Evolutionary conservation across 768 basidiomycete genomes (phyloP), one percentile per base, ranked within the genome.

Genomic region (Tulasnella sp.): DNA sequence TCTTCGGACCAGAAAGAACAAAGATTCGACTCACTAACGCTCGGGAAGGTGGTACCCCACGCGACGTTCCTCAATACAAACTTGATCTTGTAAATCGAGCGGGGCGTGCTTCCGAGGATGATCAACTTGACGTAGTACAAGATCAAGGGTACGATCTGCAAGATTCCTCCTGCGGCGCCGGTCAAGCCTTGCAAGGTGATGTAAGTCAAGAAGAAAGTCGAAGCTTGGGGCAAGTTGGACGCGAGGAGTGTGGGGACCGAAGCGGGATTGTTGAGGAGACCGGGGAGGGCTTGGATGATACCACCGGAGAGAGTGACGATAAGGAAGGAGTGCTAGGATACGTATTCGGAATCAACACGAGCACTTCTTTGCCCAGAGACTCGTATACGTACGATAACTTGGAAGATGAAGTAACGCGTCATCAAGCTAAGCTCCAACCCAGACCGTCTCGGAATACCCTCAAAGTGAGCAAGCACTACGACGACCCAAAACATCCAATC

Each of bases 141-240:
- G 6, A 87, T 78, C 64, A 98, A 81, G 0, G 87, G 81, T 11
- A 92, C 89, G 59, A 90, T 85, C 76, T 89, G 89, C 40, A 97
- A 81, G 80, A 98, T 90, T 5, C 91, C 90, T 47, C 89, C 87
- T 0, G 90, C 92, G 0, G 89, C 86, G 12, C 88, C 92, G 3
- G 93, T 80, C 37, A 97, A 83, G 74, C 91, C 92, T 80, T 94
- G 91, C 36, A 94, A 82, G 67, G 92, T 81, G 73, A 94, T 84
- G 77, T 91, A 94, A 84, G 92, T 94, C 69, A 95, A 82, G 88
- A 95, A 96, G 86, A 95, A 95, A 67, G 87, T 95, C 26, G 92
- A 92, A 0, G 93, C 89, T 74, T 84, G 80, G 0, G 97, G 96
- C 64, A 99, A 82, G 62, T 95, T 87, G 22, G 80, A 78, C 0